Evolutionary conservation across 1,139 yeast genomes (phyloP).

Genomic region (Yamadazyma diddensiae): DNA sequence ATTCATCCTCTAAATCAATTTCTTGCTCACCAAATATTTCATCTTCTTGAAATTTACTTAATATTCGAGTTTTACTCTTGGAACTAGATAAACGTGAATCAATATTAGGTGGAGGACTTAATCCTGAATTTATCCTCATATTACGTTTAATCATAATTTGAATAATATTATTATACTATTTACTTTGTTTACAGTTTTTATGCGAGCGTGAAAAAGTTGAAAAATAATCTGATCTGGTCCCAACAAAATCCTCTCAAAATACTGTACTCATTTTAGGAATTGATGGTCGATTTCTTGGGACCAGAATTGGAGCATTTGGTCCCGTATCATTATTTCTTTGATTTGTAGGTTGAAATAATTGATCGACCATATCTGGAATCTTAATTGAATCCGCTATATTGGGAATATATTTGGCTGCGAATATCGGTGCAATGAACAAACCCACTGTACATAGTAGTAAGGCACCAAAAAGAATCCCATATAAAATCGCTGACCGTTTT

Average conservation of each 20-base stretch:
- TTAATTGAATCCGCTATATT: constrained; percentile 16
- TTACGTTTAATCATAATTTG: constrained; percentile 8
- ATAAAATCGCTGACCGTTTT: constrained; percentile 16
- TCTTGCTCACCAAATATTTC: constrained; percentile 32
- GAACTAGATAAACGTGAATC: constrained; percentile 1
- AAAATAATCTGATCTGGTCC: too few species aligned
- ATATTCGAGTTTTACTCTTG: constrained; percentile 12
- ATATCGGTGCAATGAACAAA: constrained; percentile 26
- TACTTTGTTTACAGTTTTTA: constrained; percentile 2
- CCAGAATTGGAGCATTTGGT: constrained; percentile 23
- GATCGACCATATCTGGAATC: constrained; percentile 19
- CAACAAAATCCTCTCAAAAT: too few species aligned
- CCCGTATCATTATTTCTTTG: constrained; percentile 68
- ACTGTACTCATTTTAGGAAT: constrained; percentile 11
- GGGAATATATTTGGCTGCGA: constrained; percentile 20
- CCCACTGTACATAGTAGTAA: constrained; percentile 16
- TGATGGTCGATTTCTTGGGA: constrained; percentile 20
- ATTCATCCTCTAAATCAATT: constrained; percentile 19
- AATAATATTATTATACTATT: too few species aligned
- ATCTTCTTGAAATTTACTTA: constrained; percentile 22
- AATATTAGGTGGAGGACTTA: constrained; percentile 12
- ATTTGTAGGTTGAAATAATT: constrained; percentile 52
- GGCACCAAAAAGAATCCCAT: constrained; percentile 20
- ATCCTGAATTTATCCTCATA: constrained; percentile 9
- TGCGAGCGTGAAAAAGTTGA: constrained; percentile 1